Evolutionary conservation across 352 stramenopile species (phyloP).

Genomic region (Bremia lactucae): DNA sequence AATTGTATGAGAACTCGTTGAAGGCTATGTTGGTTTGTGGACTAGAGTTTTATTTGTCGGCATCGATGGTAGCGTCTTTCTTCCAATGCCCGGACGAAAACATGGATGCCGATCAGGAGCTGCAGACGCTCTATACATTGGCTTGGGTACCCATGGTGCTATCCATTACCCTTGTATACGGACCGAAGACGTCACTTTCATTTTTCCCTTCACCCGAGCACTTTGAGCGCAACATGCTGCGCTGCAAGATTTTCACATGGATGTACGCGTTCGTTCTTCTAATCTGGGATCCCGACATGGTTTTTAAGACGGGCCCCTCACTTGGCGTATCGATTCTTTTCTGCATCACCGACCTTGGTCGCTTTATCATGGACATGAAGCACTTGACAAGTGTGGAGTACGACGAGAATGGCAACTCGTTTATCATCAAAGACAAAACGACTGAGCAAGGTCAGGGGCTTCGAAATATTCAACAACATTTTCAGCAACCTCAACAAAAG

Average conservation of each 20-base stretch:
- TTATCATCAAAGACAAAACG: slow-evolving; percentile 16
- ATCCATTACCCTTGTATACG: slow-evolving; percentile 40
- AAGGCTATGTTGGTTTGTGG: slow-evolving; percentile 48
- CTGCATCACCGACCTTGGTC: slow-evolving; percentile 48
- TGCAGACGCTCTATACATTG: slow-evolving; percentile 58
- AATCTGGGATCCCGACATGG: slow-evolving; percentile 64
- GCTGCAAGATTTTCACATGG: slow-evolving; percentile 61
- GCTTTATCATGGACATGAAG: slow-evolving; percentile 69
- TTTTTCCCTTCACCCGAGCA: slow-evolving; percentile 45
- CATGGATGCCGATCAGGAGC: slow-evolving; percentile 50
- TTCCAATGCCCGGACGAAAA: slow-evolving; percentile 47
- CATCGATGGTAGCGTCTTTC: slow-evolving; percentile 56
- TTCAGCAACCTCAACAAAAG: slow-evolving; percentile 3
- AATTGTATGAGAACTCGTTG: slow-evolving; percentile 42
- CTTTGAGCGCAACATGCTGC: slow-evolving; percentile 55
- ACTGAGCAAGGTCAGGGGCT: slow-evolving; percentile 1
- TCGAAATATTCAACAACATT: slow-evolving; percentile 1
- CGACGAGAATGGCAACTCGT: slow-evolving; percentile 38
- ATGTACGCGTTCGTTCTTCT: slow-evolving; percentile 48
- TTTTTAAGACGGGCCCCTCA: slow-evolving; percentile 51
- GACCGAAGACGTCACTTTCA: slow-evolving; percentile 25
- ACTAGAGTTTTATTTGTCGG: slow-evolving; percentile 64
- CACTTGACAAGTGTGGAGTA: slow-evolving; percentile 55
- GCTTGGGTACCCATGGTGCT: slow-evolving; percentile 44
- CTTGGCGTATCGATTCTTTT: slow-evolving; percentile 65